A percentile compares a stretch with the other conserved stretches of the same genome.
Evolutionary conservation across 345 rosid species (phyloP).

Genomic region (Acer negundo): DNA sequence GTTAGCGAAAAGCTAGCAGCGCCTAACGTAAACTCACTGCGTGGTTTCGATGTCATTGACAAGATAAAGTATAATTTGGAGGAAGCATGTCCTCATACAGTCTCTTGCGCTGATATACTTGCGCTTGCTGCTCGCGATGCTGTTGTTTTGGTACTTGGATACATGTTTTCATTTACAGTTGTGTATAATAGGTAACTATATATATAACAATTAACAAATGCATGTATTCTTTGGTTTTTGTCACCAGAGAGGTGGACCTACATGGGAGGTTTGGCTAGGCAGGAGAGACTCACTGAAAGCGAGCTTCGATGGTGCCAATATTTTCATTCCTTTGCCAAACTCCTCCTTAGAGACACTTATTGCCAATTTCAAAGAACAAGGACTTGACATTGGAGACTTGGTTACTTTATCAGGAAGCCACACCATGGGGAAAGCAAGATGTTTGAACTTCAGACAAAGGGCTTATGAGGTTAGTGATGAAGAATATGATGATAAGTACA

Average conservation of each 20-base stretch:
- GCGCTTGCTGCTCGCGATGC: conserved; percentile 81
- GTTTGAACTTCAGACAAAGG: conserved; percentile 70
- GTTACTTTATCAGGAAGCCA: conserved; percentile 78
- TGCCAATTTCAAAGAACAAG: conserved; percentile 61
- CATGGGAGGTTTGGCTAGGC: conserved; percentile 65
- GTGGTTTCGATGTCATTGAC: conserved; percentile 75
- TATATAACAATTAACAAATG: background rate
- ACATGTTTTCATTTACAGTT: background rate
- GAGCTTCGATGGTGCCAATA: conserved; percentile 70
- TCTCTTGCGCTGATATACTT: conserved; percentile 80
- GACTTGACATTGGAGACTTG: conserved; percentile 59
- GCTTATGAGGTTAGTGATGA: conserved; percentile 36
- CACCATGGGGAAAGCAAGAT: conserved; percentile 77
- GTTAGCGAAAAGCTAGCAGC: conserved; percentile 75
- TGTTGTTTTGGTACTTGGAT: conserved; percentile 38
- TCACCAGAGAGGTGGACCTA: conserved; percentile 75
- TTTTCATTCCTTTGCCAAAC: conserved; percentile 73
- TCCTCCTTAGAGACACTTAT: conserved; percentile 63
- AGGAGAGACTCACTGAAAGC: conserved; percentile 76
- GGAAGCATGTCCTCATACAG: conserved; percentile 73
- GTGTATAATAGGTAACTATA: background rate
- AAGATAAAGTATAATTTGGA: conserved; percentile 66
- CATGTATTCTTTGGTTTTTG: background rate
- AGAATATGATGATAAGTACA: conserved; percentile 47
- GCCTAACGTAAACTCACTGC: conserved; percentile 63